phyloP scores from a whole-genome alignment of 192 early-diverging fungal genomes.

The Backusella psychrophila region DNA sequence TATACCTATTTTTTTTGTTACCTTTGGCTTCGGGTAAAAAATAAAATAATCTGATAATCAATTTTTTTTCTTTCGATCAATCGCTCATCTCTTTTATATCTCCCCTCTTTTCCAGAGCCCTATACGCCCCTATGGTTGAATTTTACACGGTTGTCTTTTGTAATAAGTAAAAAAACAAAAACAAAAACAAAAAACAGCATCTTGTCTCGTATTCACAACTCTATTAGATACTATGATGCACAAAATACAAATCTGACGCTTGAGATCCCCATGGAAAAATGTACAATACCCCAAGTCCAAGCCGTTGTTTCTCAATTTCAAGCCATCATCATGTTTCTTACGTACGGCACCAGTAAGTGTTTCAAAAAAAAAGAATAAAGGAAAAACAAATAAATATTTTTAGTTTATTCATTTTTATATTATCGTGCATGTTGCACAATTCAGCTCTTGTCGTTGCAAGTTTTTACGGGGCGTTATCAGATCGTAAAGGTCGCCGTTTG shows the following conservation, averaged over 20 bases:
- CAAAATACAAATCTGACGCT: background rate
- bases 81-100: background rate
- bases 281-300: slow-evolving; percentile 38
- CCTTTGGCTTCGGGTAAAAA: slow-evolving; percentile 12
- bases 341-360: slow-evolving; percentile 14
- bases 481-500: slow-evolving; percentile 27
- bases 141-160: slow-evolving; percentile 37
- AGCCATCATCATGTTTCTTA: slow-evolving; percentile 22
- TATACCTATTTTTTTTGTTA: slow-evolving; percentile 11
- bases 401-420: background rate
- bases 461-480: slow-evolving; percentile 37
- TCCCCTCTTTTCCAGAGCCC: background rate
- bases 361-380: background rate
- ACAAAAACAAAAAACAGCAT: background rate
- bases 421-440: background rate
- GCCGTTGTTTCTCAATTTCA: slow-evolving; percentile 20
- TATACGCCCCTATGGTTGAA: slow-evolving; percentile 27
- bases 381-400: background rate
- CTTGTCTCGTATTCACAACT: background rate
- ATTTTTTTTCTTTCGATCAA: background rate
- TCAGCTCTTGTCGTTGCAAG: slow-evolving; percentile 20
- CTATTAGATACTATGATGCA: background rate
- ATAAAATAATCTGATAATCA: background rate
- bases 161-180: slow-evolving; percentile 8
- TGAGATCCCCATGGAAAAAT: slow-evolving; percentile 19